Base-by-base conservation (phyloP, 495 filamentous ascomycete species). In the Tuber calosporum region DNA sequence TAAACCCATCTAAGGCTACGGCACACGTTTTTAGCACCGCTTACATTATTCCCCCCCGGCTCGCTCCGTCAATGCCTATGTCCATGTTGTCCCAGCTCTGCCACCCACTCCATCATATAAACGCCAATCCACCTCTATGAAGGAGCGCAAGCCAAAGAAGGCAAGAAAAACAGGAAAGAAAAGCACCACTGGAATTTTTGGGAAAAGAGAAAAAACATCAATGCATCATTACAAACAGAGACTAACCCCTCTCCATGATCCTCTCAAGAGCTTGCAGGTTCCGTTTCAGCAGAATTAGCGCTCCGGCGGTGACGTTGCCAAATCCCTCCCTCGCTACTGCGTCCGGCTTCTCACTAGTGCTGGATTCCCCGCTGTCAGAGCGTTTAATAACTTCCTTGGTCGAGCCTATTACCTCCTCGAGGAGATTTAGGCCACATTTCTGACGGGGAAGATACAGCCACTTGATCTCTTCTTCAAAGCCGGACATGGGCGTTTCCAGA, bases 401-500 rank as follows among this genome's bases (percentile, higher is more conserved):
- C 6, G 67, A 75, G 34, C 71, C 67, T 19, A 80, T 74, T 9
- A 82, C 80, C 67, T 73, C 74, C 7, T 79, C 79, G 45, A 82
- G 69, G 22, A 82, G 9, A 40, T 26, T 39, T 39, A 76, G 68
- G 22, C 81, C 77, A 36, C 62, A 73, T 17, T 73, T 67, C n/a
- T 82, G 78, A 19, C 26, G 69, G 4, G 83, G 80, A n/a, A 85
- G 74, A 71, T 89, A 89, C 13, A 88, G 72, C 84, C 84, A 88
- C 1, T 78, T 70, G n/a, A 89, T 78, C 67, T 87, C 83, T 48
- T 86, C 82, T 48, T 83, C 83, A 17, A 89, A 82, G 2, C 85
- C 86, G 8, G 75, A 39, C 8, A 85, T 80, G 9, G 83, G 82
- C n/a, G 82, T 66, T 37, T 80, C 73, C 11, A 89, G 76, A 11